Evolutionary conservation across 495 filamentous ascomycete species (phyloP).

Genomic region (Lepidopterella palustris): DNA sequence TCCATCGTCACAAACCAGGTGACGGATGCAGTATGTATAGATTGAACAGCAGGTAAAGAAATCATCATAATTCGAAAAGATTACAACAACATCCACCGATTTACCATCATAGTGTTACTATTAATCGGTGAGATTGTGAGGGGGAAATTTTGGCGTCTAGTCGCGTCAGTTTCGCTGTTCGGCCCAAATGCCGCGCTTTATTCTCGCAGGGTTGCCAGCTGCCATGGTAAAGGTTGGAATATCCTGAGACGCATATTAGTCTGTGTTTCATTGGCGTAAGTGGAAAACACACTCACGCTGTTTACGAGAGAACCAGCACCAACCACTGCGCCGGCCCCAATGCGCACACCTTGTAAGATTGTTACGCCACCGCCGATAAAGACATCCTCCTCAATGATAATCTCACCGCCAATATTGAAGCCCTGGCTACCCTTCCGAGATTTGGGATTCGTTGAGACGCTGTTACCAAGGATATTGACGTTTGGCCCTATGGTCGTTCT

Average conservation of each 20-base stretch:
- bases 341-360: constrained; percentile 53
- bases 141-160: no score
- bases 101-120: no score
- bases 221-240: constrained; percentile 56
- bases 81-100: not conserved
- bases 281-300: constrained; percentile 29
- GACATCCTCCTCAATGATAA: constrained; percentile 82
- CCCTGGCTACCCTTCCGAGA: constrained; percentile 68
- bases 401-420: constrained; percentile 60
- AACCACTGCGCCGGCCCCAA: constrained; percentile 36
- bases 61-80: not conserved
- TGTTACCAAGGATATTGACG: constrained; percentile 75
- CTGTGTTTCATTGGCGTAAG: not conserved
- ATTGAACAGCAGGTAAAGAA: not conserved
- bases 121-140: no score
- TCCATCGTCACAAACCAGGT: constrained; percentile 1
- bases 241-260: constrained; percentile 39
- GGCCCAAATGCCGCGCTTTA: constrained; percentile 47
- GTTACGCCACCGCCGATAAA: constrained; percentile 82
- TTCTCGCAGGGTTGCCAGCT: constrained; percentile 56
- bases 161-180: not conserved
- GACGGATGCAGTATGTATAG: not conserved
- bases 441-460: constrained; percentile 67
- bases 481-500: constrained; percentile 79
- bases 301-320: constrained; percentile 38